Base-by-base conservation (phyloP, 2,329 filamentous ascomycete genomes). In the Fusarium phyllophilum region DNA sequence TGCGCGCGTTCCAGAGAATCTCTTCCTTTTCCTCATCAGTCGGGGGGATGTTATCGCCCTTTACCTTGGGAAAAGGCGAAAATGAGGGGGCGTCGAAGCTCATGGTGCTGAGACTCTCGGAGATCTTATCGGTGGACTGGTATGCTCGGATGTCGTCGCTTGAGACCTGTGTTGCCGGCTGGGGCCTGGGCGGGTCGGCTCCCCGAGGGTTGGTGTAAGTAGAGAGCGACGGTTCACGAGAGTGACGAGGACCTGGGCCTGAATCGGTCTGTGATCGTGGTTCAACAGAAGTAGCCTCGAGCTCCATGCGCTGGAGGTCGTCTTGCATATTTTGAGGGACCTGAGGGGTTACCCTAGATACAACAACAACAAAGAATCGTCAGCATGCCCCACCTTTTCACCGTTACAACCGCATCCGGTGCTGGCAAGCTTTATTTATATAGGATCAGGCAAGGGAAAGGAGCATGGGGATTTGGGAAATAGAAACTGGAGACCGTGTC, bases 321-420 rank as follows among this genome's bases (percentile, higher is more conserved):
- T 97, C 92, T 85, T 97, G 95, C 90, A 99, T 98, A 84, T 97
- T 96, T 84, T 96, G 93, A 77, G 96, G 94, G 75, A 98, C 95
- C 87, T 98, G 95, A 82, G 94, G 94, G 91, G 96, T 97, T 80
- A 97, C 91, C 86, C 94, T 97, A 83, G 76, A 81, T 73, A 80
- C 78, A 78, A 74, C 60, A 67, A 77, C 72, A 76, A 78, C 74
- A 76, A 75, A 81, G 78, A 77, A 78, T 74, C 74, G 82, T 85
- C 80, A 84, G 83, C 80, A 75, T 75, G 81, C 80, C 80, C 80
- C 80, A 81, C 81, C 75, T 73, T 75, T 78, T 66, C 73, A 77
- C 75, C 77, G 77, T 77, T 72, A 54, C 61, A 72, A 70, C 75
- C 73, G 71, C 66, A 77, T 77, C 71, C 73, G 78, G 74, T 67